Evolutionary conservation across 805 yeast genomes (phyloP), one percentile per base, ranked within the genome.

Genomic region (Tetrapisispora iriomotensis): DNA sequence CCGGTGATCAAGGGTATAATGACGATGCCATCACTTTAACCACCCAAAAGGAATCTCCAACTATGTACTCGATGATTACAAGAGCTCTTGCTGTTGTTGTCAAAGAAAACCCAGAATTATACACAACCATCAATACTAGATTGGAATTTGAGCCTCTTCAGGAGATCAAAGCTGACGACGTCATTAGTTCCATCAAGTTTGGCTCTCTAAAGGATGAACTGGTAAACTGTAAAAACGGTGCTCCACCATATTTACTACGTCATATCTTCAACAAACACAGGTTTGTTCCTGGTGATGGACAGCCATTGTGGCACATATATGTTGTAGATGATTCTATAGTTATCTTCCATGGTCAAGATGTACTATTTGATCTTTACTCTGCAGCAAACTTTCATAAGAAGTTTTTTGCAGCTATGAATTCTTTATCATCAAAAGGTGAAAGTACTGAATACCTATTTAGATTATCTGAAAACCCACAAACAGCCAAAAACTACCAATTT

Each of bases 341-440:
- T 3, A 44, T 55, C 6, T 56, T 58, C 27, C 60, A 58, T 45
- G 60, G 61, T 3, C 54, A 54, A 29, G 60, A 56, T 35, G 46
- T 45, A 3, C 34, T 58, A 25, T 58, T 58, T 44, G 62, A 58
- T 40, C 40, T 48, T 4, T 58, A 53, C 43, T 49, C 61, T 2
- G 58, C 56, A 14, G 56, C 59, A 18, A 48, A 48, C 31, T 50
- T 58, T 21, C 61, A 53, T 29, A 51, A 48, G 21, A 35, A 48
- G 22, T 47, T 58, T 36, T 37, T 48, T n/a, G 22, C 42, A 10
- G 29, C 31, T 2, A 25, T 29, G 13, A 23, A 34, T 20, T 6
- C 21, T 13, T 12, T 29, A 13, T 20, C 37, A 10, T 13, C 25
- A 20, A 26, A 9, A 3, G 18, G 30, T 6, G 9, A 34, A 34